phyloP scores from a whole-genome alignment of 1,284 basidiomycete species.

The Rhizopogon hawkerae region DNA sequence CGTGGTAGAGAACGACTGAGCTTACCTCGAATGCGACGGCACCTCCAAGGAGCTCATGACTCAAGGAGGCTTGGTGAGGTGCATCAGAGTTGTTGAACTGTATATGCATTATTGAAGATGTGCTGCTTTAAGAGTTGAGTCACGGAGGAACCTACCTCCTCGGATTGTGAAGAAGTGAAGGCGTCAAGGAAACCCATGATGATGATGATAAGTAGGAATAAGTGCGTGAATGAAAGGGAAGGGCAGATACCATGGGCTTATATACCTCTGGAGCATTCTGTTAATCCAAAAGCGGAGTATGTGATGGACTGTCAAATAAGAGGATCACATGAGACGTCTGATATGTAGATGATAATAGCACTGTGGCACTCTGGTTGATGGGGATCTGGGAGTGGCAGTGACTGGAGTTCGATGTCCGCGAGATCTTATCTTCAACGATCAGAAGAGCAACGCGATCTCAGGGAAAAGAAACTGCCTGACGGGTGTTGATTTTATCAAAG shows the following conservation, averaged over 20 bases:
- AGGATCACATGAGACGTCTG: slow-evolving; percentile 6
- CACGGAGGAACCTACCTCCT: slow-evolving; percentile 19
- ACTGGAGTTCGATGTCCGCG: not conserved
- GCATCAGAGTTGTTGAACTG: slow-evolving; percentile 25
- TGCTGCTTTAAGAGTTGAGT: too few relatives aligned
- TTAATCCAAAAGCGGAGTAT: slow-evolving; percentile 9
- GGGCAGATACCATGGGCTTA: slow-evolving; percentile 15
- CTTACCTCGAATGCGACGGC: slow-evolving; percentile 21
- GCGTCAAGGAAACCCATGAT: slow-evolving; percentile 36
- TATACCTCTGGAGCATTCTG: slow-evolving; percentile 13
- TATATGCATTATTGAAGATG: not conserved
- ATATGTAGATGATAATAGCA: not conserved
- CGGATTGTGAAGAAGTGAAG: slow-evolving; percentile 25
- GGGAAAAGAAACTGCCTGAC: not conserved
- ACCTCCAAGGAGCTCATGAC: slow-evolving; percentile 5
- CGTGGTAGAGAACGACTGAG: not conserved
- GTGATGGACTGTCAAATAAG: not conserved
- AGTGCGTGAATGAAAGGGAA: slow-evolving; percentile 11
- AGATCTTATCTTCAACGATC: not conserved
- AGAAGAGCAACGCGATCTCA: not conserved
- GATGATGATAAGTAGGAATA: slow-evolving; percentile 17
- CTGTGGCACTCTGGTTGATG: not conserved
- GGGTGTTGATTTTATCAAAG: not conserved
- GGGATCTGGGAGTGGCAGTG: not conserved
- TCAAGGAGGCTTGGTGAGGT: slow-evolving; percentile 39